phyloP scores from a whole-genome alignment of 345 rosid genomes.

The Syzygium jambos region DNA sequence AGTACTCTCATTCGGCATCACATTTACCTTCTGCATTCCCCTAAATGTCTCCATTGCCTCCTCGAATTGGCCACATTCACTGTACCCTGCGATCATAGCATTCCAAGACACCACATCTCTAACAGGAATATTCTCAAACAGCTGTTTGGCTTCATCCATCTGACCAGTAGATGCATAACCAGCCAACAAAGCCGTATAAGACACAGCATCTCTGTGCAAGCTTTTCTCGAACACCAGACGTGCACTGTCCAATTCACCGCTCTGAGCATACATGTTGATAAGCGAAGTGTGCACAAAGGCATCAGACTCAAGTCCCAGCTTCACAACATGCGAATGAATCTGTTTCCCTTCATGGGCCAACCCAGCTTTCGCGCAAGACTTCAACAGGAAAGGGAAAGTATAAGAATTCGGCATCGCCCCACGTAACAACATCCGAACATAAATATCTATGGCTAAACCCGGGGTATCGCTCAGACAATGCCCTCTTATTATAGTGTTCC shows the following conservation, averaged over 20 bases:
- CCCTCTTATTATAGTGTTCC: conserved; percentile 60
- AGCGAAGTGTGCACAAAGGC: conserved; percentile 56
- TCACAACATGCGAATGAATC: conserved; percentile 48
- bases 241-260: conserved; percentile 31
- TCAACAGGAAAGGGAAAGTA: conserved; percentile 61
- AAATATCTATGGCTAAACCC: conserved; percentile 25
- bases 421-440: conserved; percentile 35
- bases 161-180: conserved; percentile 9
- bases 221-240: conserved; percentile 44
- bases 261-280: conserved; percentile 51
- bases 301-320: conserved; percentile 44
- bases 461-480: conserved; percentile 39
- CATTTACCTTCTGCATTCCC: conserved; percentile 33
- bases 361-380: conserved; percentile 38
- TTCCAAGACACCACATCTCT: conserved; percentile 38
- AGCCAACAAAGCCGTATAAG: conserved; percentile 50
- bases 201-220: conserved; percentile 42
- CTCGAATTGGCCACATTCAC: conserved; percentile 26
- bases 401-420: conserved; percentile 41
- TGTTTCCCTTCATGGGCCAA: conserved; percentile 38
- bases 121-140: conserved; percentile 6
- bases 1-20: conserved; percentile 51
- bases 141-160: not conserved
- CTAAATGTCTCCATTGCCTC: conserved; percentile 45
- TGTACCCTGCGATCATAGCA: conserved; percentile 47